Conservation (phyloP, 164 flowering plant genomes). For the Kingdonia uniflora region DNA sequence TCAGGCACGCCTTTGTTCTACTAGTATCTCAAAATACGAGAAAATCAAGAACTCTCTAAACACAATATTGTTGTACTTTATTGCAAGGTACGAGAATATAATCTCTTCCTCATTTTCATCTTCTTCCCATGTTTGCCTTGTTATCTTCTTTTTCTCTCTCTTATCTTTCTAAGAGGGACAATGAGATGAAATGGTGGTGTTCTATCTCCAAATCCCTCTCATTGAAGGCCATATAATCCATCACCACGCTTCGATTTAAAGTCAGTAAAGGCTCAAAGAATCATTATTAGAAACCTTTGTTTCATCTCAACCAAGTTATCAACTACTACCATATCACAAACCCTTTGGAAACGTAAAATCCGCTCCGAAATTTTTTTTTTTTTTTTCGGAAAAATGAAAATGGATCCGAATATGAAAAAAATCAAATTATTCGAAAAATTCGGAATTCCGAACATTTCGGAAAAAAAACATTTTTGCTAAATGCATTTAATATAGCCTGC, state of each 20-base stretch:
- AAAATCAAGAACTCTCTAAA: background rate
- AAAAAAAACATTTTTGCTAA: too few relatives aligned
- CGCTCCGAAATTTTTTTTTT: too few relatives aligned
- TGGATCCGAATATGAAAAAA: too few relatives aligned
- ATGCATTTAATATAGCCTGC: too few relatives aligned
- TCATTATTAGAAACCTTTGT: background rate
- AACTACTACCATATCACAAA: too few relatives aligned
- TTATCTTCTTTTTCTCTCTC: background rate
- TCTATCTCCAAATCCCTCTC: slow-evolving; percentile 7
- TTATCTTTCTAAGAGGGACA: background rate
- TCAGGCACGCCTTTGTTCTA: background rate
- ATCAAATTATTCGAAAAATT: too few relatives aligned
- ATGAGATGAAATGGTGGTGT: slow-evolving; percentile 18
- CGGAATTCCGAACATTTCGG: too few relatives aligned
- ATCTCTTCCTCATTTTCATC: background rate
- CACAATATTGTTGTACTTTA: background rate
- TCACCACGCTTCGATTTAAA: background rate
- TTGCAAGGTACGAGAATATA: background rate
- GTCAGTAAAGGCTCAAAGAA: background rate
- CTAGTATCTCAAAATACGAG: background rate
- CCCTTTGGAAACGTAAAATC: too few relatives aligned
- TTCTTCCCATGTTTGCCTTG: background rate
- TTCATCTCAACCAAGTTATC: background rate
- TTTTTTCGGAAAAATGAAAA: too few relatives aligned
- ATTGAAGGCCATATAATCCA: background rate